Percentiles rank a stretch among this genome's conserved stretches.
These are phyloP conservation scores for Mytilinidion resinicola DNA, from an alignment of 495 filamentous ascomycete species.

Conservation along the genomic window DNA sequence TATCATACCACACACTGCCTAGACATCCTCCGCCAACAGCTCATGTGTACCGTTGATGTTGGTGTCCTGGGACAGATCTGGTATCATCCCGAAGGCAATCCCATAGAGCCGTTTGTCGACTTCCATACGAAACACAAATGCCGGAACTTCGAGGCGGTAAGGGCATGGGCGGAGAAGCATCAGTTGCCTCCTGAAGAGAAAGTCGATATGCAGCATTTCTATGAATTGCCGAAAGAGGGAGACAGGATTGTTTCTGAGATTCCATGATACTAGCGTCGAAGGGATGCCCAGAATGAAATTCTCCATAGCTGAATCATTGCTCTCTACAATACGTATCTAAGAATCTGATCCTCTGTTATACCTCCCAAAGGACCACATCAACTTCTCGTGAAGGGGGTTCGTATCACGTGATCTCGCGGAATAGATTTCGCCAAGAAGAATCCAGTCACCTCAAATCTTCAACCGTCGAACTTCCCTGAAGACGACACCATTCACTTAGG, in stretches of 20 bases:
- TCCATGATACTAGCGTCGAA: constrained; percentile 23
- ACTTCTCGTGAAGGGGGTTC: too few relatives aligned
- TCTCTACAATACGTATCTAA: too few relatives aligned
- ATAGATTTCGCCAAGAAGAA: too few relatives aligned
- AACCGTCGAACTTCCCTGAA: too few relatives aligned
- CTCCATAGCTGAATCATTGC: too few relatives aligned
- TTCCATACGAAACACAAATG: constrained; percentile 53
- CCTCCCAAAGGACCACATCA: too few relatives aligned
- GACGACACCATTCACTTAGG: too few relatives aligned
- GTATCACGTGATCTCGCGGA: too few relatives aligned
- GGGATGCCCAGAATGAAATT: too few relatives aligned
- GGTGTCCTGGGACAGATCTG: constrained; percentile 50
- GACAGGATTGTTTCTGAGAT: constrained; percentile 39
- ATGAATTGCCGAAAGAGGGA: constrained; percentile 37
- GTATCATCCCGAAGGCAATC: constrained; percentile 35
- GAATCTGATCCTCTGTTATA: too few relatives aligned
- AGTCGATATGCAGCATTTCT: constrained; percentile 34
- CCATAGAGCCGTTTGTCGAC: constrained; percentile 46
- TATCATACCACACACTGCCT: constrained; percentile 51
- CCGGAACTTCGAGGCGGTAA: constrained; percentile 49
- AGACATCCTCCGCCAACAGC: constrained; percentile 48
- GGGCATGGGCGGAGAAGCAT: constrained; percentile 45
- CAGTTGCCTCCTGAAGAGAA: constrained; percentile 41
- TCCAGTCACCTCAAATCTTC: too few relatives aligned
- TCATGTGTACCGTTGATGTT: constrained; percentile 52